Percentiles rank a stretch among this genome's conserved stretches.
phyloP scores from a whole-genome alignment of 1,284 basidiomycete genomes.

The Ustilago nuda region DNA sequence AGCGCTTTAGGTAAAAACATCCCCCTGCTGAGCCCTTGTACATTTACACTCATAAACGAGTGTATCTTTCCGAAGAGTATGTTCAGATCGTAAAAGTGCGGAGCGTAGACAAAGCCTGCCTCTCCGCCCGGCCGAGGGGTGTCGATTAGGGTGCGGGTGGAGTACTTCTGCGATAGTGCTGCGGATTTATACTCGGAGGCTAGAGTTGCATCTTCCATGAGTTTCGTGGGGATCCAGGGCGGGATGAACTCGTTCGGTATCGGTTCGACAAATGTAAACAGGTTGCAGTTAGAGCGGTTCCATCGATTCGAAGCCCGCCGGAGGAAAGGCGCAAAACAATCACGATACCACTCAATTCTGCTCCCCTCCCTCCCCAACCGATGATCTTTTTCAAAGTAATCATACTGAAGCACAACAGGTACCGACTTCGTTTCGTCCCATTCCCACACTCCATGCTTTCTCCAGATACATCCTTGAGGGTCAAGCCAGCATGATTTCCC shows the following conservation, averaged over 20 bases:
- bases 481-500: conserved; percentile 52
- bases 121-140: conserved; percentile 47
- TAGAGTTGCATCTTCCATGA: conserved; percentile 19
- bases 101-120: conserved; percentile 55
- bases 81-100: conserved; percentile 69
- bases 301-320: conserved; percentile 45
- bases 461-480: conserved; percentile 78
- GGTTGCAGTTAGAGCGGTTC: conserved; percentile 1
- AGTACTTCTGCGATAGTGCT: conserved; percentile 46
- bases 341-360: conserved; percentile 64
- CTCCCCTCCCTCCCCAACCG: conserved; percentile 46
- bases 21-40: conserved; percentile 64
- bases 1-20: conserved; percentile 60
- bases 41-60: conserved; percentile 62
- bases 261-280: conserved; percentile 60
- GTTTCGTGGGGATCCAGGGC: conserved; percentile 50
- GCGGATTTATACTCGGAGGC: conserved; percentile 28
- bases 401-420: conserved; percentile 83
- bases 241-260: conserved; percentile 69
- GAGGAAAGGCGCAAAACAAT: conserved; percentile 66
- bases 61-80: conserved; percentile 65
- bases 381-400: conserved; percentile 79
- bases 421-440: conserved; percentile 80
- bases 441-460: conserved; percentile 91
- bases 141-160: conserved; percentile 43